phyloP scores from a whole-genome alignment of 805 yeast species.

The Spathaspora passalidarum region DNA sequence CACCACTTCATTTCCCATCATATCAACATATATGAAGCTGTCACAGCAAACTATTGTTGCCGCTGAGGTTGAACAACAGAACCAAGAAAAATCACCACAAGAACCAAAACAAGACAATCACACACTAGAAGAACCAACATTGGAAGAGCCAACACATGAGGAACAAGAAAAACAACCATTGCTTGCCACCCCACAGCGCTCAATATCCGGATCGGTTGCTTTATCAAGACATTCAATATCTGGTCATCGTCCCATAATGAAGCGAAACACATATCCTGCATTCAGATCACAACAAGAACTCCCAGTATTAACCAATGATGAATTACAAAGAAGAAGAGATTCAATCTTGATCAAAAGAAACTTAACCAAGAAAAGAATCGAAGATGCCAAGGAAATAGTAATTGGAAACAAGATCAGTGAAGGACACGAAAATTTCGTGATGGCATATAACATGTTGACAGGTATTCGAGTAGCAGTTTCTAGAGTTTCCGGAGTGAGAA shows the following conservation, averaged over 20 bases:
- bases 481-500: conserved; percentile 81
- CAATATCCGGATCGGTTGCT: background rate
- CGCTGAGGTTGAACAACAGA: background rate
- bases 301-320: conserved; percentile 25
- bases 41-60: background rate
- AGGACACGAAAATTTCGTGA: conserved; percentile 88
- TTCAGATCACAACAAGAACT: conserved; percentile 15
- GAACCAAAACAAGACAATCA: background rate
- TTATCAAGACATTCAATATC: conserved; percentile 8
- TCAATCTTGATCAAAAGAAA: conserved; percentile 44
- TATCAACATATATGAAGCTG: background rate
- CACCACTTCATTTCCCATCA: background rate
- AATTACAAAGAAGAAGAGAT: conserved; percentile 50
- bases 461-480: conserved; percentile 96
- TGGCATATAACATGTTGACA: conserved; percentile 96
- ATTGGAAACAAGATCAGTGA: conserved; percentile 84
- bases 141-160: background rate
- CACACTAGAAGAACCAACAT: background rate
- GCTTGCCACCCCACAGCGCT: background rate
- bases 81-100: background rate
- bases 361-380: conserved; percentile 28
- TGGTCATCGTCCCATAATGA: conserved; percentile 3
- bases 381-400: conserved; percentile 55
- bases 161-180: background rate
- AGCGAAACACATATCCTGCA: conserved; percentile 8